Evolutionary conservation across 1,284 basidiomycete species (phyloP).

Genomic region (Trametes hirsuta): DNA sequence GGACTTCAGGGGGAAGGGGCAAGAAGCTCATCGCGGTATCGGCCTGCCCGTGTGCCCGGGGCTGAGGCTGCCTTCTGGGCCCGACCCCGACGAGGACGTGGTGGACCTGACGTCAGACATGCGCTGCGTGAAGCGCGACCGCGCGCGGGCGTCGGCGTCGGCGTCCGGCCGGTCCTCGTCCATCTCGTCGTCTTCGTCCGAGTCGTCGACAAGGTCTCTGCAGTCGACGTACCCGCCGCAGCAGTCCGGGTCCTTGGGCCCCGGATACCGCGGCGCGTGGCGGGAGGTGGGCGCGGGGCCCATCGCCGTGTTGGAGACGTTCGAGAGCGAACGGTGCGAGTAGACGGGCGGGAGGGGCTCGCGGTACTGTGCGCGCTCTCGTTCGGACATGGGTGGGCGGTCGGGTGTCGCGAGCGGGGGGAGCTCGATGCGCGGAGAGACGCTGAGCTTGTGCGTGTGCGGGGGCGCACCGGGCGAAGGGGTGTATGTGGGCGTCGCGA

Average conservation of each 20-base stretch:
- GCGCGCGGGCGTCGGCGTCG: conserved; percentile 12
- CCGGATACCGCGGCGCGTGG: conserved; percentile 24
- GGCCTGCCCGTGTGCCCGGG: conserved; percentile 8
- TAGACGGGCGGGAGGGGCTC: conserved; percentile 22
- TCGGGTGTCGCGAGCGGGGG: conserved; percentile 24
- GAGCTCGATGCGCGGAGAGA: conserved; percentile 31
- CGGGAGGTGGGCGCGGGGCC: conserved; percentile 26
- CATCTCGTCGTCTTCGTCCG: conserved; percentile 32
- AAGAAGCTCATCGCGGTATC: not conserved
- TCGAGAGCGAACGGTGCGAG: conserved; percentile 23
- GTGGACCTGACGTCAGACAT: conserved; percentile 35
- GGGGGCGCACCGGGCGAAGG: conserved; percentile 30
- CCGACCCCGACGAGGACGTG: conserved; percentile 28
- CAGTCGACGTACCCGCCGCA: conserved; percentile 56
- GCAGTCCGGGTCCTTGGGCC: conserved; percentile 34
- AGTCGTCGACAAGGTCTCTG: conserved; percentile 44
- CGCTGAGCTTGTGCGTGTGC: conserved; percentile 30
- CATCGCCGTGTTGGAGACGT: conserved; percentile 18
- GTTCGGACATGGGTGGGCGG: conserved; percentile 10
- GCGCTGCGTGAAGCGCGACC: conserved; percentile 24
- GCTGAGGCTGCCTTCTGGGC: conserved; percentile 18
- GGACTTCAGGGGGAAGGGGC: not conserved
- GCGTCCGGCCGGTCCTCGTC: conserved; percentile 18
- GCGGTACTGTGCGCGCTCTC: conserved; percentile 11
- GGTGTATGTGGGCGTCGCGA: conserved; percentile 30